Evolutionary conservation across 2,329 filamentous ascomycete species (phyloP).

Genomic region (Remersonia thermophila): DNA sequence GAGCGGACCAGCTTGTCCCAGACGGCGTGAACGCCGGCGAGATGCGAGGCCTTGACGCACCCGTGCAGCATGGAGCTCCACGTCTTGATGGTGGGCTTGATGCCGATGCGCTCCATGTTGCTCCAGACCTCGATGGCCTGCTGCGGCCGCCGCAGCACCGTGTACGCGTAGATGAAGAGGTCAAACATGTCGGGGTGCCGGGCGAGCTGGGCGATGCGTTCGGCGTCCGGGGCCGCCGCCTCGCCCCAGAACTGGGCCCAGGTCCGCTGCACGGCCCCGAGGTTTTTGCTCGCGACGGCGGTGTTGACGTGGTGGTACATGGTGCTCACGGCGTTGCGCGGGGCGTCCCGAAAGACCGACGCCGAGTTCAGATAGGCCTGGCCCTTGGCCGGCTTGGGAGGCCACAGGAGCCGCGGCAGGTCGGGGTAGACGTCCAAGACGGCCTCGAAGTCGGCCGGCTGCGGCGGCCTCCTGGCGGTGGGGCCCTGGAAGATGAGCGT

Average conservation of each 20-base stretch:
- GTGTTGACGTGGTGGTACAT: slow-evolving; percentile 18
- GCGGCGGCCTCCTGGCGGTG: slow-evolving; percentile 1
- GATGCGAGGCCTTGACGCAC: slow-evolving; percentile 48
- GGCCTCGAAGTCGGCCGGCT: slow-evolving; percentile 7
- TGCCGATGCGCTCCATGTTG: slow-evolving; percentile 33
- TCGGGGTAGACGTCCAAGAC: slow-evolving; percentile 14
- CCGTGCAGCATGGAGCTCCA: slow-evolving; percentile 66
- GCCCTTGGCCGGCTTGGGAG: neutral
- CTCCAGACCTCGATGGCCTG: slow-evolving; percentile 25
- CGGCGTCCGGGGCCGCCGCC: slow-evolving; percentile 11
- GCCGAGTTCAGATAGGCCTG: neutral
- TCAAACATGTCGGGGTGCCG: slow-evolving; percentile 19
- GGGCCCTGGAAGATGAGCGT: slow-evolving; percentile 11
- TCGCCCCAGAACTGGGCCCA: slow-evolving; percentile 22
- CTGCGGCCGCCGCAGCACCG: slow-evolving; percentile 20
- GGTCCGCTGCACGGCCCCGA: slow-evolving; percentile 14
- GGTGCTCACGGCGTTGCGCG: neutral
- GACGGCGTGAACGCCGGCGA: slow-evolving; percentile 47
- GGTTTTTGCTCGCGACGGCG: slow-evolving; percentile 19
- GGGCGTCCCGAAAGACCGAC: neutral
- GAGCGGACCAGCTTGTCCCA: slow-evolving; percentile 52
- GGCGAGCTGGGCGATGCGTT: slow-evolving; percentile 10
- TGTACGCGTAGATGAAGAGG: slow-evolving; percentile 25
- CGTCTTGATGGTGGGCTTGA: slow-evolving; percentile 49
- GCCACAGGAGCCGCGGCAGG: slow-evolving; percentile 7